Base-by-base conservation (phyloP, 2,329 filamentous ascomycete species). In the Arachnopeziza araneosa region DNA sequence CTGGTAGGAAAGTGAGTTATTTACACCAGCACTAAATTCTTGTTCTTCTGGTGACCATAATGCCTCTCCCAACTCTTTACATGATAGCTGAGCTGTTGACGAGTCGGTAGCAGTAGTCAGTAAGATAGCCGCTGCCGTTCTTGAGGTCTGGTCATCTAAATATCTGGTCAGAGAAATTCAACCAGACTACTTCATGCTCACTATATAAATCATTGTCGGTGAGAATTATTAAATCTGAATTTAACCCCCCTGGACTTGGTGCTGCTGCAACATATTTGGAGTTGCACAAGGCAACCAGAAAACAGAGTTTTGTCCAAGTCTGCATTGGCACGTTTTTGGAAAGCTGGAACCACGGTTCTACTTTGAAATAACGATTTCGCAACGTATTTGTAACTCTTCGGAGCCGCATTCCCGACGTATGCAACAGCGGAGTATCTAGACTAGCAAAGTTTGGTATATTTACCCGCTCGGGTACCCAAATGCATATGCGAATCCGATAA, bases 1-100 rank as follows among this genome's bases (percentile, higher is more conserved):
- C 26, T 61, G 56, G 48, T 63, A 63, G 22, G 53, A 24, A 24
- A 63, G 54, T 9, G 59, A 59, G 23, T 52, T 63, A 21, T 63
- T 61, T 22, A 61, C 24, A 26, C 56, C 61, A 24, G 55, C 19
- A 44, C 3, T 44, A 36, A 59, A 59, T 26, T 56, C 54, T 19
- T 44, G 36, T 44, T 44, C 17, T 7, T 44, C 36, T 7, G 57
- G 52, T n/a, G 52, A 49, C 61, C 56, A 63, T 24, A 63, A 51
- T 52, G 2, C 12, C 14, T 57, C 57, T 14, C 57, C 50, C 24
- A 59, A 23, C 2, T 26, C 21, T 32, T n/a, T 12, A 24, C 57
- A 59, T 21, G 52, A 59, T 50, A 22, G 19, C 19, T 26, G 21
- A 14, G 55, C 55, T 24, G 44, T 21, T 21, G 30, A n/a, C 10